A percentile compares a stretch with the other conserved stretches of the same genome.
Evolutionary conservation across 179 eudicot species (phyloP).

Genomic region (Actinidia polygama): DNA sequence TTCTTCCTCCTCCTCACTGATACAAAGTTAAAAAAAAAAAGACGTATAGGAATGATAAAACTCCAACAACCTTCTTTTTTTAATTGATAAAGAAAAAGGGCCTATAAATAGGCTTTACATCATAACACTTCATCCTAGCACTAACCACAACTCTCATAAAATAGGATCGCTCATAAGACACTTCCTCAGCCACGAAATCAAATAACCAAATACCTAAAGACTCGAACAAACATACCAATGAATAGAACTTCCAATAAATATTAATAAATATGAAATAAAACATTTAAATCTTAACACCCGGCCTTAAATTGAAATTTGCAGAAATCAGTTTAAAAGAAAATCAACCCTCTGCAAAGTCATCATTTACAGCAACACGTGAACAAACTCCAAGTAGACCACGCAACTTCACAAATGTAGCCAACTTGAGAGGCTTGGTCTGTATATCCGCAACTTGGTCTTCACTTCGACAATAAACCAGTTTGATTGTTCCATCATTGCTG

Average conservation of each 20-base stretch:
- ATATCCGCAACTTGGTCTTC: too few species aligned
- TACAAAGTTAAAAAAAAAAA: background rate
- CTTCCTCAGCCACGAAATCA: conserved; percentile 15
- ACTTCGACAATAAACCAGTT: too few species aligned
- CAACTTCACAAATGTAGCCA: too few species aligned
- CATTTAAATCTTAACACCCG: background rate
- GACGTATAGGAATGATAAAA: background rate
- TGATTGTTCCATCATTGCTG: too few species aligned
- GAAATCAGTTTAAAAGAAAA: background rate
- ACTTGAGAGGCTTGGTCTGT: too few species aligned
- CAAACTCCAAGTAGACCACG: too few species aligned
- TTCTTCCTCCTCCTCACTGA: too few species aligned
- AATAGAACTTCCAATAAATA: background rate
- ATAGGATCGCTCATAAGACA: background rate
- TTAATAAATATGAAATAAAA: background rate
- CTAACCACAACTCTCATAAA: background rate
- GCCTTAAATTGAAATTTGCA: too few species aligned
- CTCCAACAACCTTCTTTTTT: too few species aligned
- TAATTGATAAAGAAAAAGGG: background rate
- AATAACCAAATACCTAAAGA: conserved; percentile 16
- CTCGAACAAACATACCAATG: conserved; percentile 14
- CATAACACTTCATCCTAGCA: background rate
- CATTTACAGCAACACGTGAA: background rate
- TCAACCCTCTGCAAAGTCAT: background rate
- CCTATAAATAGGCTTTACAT: background rate